Conservation (phyloP, 176 grass and related monocot species). For the Tillandsia leiboldiana region DNA sequence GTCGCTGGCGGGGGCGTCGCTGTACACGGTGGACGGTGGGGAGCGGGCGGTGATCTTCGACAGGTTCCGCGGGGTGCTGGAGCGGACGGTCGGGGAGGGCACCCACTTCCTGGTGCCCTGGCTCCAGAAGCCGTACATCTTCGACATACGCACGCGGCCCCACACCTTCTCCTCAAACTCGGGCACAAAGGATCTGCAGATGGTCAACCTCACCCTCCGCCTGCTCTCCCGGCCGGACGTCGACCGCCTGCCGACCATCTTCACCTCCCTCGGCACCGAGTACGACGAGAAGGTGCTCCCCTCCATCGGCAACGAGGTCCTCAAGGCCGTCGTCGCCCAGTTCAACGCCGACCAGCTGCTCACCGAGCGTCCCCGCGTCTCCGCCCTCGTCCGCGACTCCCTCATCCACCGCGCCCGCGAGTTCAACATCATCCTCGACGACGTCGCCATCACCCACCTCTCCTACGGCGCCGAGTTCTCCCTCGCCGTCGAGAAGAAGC, state of each 20-base stretch:
- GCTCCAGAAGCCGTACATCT: constrained; percentile 96
- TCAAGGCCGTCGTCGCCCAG: constrained; percentile 97
- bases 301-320: constrained; percentile 97
- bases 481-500: constrained; percentile 97
- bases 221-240: constrained; percentile 93
- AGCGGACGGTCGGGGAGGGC: constrained; percentile 70
- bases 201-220: constrained; percentile 92
- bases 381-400: constrained; percentile 78
- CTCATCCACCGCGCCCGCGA: constrained; percentile 81
- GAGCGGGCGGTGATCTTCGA: constrained; percentile 95
- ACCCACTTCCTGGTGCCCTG: constrained; percentile 95
- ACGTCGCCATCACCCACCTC: constrained; percentile 97
- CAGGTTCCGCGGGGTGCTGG: constrained; percentile 79
- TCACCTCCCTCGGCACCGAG: constrained; percentile 94
- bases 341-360: constrained; percentile 99
- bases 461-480: constrained; percentile 94
- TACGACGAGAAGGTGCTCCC: constrained; percentile 99
- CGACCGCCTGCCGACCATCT: constrained; percentile 79
- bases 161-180: constrained; percentile 98
- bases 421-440: constrained; percentile 97
- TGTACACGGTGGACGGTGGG: constrained; percentile 93
- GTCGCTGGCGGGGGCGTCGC: constrained; percentile 51
- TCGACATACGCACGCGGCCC: constrained; percentile 92
- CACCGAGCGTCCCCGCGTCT: constrained; percentile 83
- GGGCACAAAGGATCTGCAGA: constrained; percentile 98